These are phyloP conservation scores for Dictyostelium capitatum DNA, from an alignment of 78 protist species.

Conservation along the genomic window DNA sequence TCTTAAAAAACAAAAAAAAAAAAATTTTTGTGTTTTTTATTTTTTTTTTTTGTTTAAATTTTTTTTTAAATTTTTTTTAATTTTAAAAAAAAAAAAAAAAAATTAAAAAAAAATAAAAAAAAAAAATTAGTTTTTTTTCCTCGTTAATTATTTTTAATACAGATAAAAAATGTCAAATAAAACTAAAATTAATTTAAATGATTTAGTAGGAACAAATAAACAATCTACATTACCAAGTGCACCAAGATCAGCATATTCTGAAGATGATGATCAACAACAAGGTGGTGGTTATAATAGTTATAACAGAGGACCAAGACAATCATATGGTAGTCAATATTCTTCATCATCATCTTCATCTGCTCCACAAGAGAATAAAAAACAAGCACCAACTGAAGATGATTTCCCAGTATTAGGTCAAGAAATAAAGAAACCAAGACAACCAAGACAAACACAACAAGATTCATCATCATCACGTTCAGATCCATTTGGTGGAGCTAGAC, in stretches of 20 bases:
- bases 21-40: neutral
- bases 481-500: slow-evolving; percentile 67
- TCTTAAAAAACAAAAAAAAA: neutral
- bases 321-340: slow-evolving; percentile 7
- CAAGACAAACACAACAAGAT: slow-evolving; percentile 11
- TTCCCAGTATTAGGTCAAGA: slow-evolving; percentile 75
- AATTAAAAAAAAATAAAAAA: too few relatives aligned
- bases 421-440: neutral
- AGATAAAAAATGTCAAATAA: neutral
- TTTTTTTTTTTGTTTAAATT: slow-evolving; percentile 5
- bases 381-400: slow-evolving; percentile 51
- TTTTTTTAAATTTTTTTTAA: neutral
- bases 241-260: neutral
- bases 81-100: too few relatives aligned
- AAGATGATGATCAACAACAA: neutral
- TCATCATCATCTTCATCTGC: neutral
- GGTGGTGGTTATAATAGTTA: neutral
- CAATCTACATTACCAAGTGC: neutral
- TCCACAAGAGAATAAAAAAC: neutral
- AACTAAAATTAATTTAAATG: slow-evolving; percentile 6
- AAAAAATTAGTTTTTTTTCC: neutral
- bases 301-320: neutral
- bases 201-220: slow-evolving; percentile 4
- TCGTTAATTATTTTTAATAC: neutral
- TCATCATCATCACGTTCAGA: neutral